Evolutionary conservation across 306 rosid genomes (phyloP), one percentile per base, ranked within the genome.

Genomic region (Hylodesmum podocarpum): DNA sequence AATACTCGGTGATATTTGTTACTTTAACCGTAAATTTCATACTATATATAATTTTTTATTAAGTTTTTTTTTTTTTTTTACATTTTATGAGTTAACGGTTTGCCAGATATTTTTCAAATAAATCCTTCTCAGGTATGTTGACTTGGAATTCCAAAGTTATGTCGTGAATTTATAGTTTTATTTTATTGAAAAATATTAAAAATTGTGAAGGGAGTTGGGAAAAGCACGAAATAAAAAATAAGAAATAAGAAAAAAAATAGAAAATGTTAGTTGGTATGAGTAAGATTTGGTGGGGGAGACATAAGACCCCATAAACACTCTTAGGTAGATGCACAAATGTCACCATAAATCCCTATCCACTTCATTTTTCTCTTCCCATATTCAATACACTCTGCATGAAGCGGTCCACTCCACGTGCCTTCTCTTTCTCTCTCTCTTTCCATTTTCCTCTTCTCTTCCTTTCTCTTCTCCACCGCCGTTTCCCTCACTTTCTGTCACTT

Each of bases 321-420:
- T 5, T 4, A 3, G 0, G 33, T 3, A 31, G 49, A 24, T 27
- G 13, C 64, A 3, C 4, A 77, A 58, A 14, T 51, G 77, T 72
- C 73, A 66, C 44, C 24, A 49, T 49, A 49, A 36, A 64, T 64
- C 33, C 8, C 61, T 19, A 53, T 53, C 61, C 61, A 51, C 29
- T 8, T 51, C 15, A 27, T 63, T 63, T 61, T 18, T 2, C 27
- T 62, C 27, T 33, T 8, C 57, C 12, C 44, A 36, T 13, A 14
- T 72, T 41, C 40, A 36, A 58, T 18, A 34, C 2, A 39, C 77
- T 72, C 70, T 87, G 89, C 89, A 89, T 87, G 91, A 81, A 81
- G 74, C 76, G 76, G 76, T 46, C 57, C 70, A 47, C 10, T 81
- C 85, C 86, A 88, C 95, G 92, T 86, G 92, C 80, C 88, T 14